Evolutionary conservation across 768 basidiomycete species (phyloP), one percentile per base, ranked within the genome.

Genomic region (Tricholoma saponaceum): DNA sequence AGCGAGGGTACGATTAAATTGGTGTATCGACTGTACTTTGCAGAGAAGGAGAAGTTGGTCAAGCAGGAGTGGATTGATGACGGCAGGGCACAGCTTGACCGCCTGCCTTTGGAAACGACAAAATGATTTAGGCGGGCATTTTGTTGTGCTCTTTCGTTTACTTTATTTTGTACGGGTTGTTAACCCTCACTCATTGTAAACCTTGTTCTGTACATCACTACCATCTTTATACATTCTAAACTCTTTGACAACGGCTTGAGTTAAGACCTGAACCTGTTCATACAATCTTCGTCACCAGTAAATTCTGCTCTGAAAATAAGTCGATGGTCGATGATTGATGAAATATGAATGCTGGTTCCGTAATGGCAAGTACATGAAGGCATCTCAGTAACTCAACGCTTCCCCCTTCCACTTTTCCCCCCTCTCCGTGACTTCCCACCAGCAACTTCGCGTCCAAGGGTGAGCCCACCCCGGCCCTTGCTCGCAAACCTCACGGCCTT

Each of bases 1-100:
- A 95, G 93, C 68, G 96, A 98, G 70, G 88, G 92, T 52, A 98
- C 97, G 51, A 95, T 98, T 69, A 92, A 92, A 74, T 73, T 94
- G 72, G 90, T 92, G 56, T 95, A 95, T 71, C 79, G 86, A 61
- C 68, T 90, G 64, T 91, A 93, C 69, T 90, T 85, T 66, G 69
- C 73, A 8, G 87, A 86, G 50, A 86, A 75, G 75, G 86, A 88
- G 68, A 88, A 85, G 76, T 64, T 95, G 74, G 87, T 93, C 53
- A 91, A 91, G 73, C 78, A 89, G 67, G 85, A 92, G 67, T 92
- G 91, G 90, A 81, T 94, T 60, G 87, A 89, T 55, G 84, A 87
- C 4, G 90, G 87, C 47, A 88, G 83, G 73, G 89, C 86, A 7
- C 79, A 79, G n/a, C 57, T 81, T 60, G 68, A 74, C 3, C 73